Percentiles rank a stretch among this genome's conserved stretches.
phyloP scores from a whole-genome alignment of 805 yeast species.

The Starmerella powellii region DNA sequence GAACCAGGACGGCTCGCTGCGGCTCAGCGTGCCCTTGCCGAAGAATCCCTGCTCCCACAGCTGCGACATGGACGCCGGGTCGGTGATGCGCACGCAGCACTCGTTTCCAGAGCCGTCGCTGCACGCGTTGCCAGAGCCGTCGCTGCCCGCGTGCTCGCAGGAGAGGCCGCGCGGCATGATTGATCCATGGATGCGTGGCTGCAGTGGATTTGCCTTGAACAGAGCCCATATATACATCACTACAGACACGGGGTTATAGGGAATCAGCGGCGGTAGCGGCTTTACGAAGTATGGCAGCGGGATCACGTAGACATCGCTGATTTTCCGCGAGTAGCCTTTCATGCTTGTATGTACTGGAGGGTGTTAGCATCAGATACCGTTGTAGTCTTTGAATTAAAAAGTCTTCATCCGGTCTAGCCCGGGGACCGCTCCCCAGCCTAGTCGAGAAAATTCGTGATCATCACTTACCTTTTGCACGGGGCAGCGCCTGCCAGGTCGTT shows the following conservation, averaged over 20 bases:
- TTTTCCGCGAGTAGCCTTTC: conserved; percentile 15
- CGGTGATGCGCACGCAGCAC: conserved; percentile 28
- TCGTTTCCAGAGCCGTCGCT: conserved; percentile 3
- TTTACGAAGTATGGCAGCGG: conserved; percentile 49
- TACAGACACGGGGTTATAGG: conserved; percentile 63
- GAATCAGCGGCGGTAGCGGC: conserved; percentile 41
- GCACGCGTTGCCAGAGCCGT: conserved; percentile 1
- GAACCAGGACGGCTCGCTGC: conserved; percentile 89
- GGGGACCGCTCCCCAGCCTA: conserved; percentile 26
- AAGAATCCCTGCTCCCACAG: conserved; percentile 84
- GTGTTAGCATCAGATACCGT: conserved; percentile 72
- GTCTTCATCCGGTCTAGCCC: conserved; percentile 15
- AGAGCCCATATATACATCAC: conserved; percentile 33
- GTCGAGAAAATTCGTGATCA: conserved; percentile 20
- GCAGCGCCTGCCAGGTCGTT: too few relatives aligned
- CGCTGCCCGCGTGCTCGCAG: background rate
- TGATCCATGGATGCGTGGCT: conserved; percentile 18
- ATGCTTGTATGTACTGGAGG: background rate
- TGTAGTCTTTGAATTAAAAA: conserved; percentile 58
- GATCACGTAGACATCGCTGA: conserved; percentile 15
- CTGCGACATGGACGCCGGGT: conserved; percentile 36
- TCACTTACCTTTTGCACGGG: conserved; percentile 21
- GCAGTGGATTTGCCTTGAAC: conserved; percentile 17
- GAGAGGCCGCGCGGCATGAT: conserved; percentile 10
- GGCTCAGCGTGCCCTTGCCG: conserved; percentile 79